Base-by-base conservation (phyloP, 1,284 basidiomycete genomes). In the Coriolopsis trogii region DNA sequence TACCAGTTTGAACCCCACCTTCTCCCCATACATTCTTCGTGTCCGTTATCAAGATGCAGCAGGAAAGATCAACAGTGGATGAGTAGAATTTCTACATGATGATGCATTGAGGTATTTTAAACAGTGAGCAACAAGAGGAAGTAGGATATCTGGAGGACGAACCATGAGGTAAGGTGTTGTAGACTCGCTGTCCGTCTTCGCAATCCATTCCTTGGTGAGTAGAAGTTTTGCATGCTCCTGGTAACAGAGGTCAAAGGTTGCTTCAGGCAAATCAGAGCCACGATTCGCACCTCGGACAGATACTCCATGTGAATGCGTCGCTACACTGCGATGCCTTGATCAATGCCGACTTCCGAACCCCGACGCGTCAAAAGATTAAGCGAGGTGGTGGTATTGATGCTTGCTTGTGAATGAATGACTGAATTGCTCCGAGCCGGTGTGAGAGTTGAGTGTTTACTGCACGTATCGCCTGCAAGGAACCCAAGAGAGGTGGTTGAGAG, bases 11-110 rank as follows among this genome's bases (percentile, higher is more conserved):
- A n/a, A n/a, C n/a, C 47, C 21, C 55, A 87, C 88, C 84, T 83
- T 91, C 88, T n/a, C 73, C 74, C 87, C 87, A 91, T 9, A 85
- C 83, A 30, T 71, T 75, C 65, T 80, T 87, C 6, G 86, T 90
- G 67, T 91, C 88, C 15, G 89, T 89, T 46, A 89, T 66, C 58
- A 91, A 63, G 42, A 89, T 63, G 55, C 72, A 78, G 61, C 85
- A 87, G 13, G 74, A 74, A 41, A 78, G 67, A 59, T 87, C 80
- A 21, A 73, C 73, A 6, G 73, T 67, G 6, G 81, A 83, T n/a
- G 73, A 70, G 64, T 77, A 67, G 61, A 83, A 82, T 73, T 88
- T 89, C 87, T 69, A 57, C 42, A 33, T 41, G 55, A n/a, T n/a
- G 57, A 21, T 30, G 23, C 9, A 20, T 34, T n/a, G n/a, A 16